Evolutionary conservation across 345 rosid species (phyloP), one percentile per base, ranked within the genome.

Genomic region (Sonneratia caseolaris): DNA sequence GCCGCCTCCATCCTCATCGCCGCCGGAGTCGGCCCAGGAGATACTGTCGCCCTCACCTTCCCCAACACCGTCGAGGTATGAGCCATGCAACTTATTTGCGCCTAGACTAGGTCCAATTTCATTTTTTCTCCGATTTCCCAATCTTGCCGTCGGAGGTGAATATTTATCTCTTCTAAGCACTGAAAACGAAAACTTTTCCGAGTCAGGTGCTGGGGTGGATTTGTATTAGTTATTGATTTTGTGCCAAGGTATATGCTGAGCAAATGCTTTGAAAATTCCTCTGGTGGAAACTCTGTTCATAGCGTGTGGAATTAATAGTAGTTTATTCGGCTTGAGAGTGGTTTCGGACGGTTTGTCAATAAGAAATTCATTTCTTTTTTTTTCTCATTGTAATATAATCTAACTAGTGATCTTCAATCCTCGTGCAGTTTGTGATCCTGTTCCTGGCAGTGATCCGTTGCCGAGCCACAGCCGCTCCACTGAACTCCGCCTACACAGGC

Each of bases 31-130:
- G 14, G 43, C 24, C 80, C 84, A 19, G 89, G 91, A 4, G 86
- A 85, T 65, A 89, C 81, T 51, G 88, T 88, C 66, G 91, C 93
- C 42, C 88, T 88, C 76, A 81, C 89, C 55, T 88, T 88, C 74
- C 86, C 86, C 37, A 88, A 88, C 77, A 74, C 84, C 53, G 85
- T 89, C 42, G 98, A 93, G 95, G 97, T 90, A 53, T 21, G 21
- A 7, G 15, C 18, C 14, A 8, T 13, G 48, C 42, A 53, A 47
- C 47, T 55, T 47, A 2, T 13, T 47, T 13, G 51, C 43, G 32
- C 43, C 9, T 13, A 61, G 43, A 8, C 43, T 4, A 3, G 11
- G 11, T 61, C 27, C 14, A 14, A n/a, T 27, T 15, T 16, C 35
- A 36, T 2, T 61, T 61, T 27, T 61, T 61, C 66, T 19, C 43